Evolutionary conservation across 1,139 yeast genomes (phyloP).

Genomic region (Spathaspora sp.): DNA sequence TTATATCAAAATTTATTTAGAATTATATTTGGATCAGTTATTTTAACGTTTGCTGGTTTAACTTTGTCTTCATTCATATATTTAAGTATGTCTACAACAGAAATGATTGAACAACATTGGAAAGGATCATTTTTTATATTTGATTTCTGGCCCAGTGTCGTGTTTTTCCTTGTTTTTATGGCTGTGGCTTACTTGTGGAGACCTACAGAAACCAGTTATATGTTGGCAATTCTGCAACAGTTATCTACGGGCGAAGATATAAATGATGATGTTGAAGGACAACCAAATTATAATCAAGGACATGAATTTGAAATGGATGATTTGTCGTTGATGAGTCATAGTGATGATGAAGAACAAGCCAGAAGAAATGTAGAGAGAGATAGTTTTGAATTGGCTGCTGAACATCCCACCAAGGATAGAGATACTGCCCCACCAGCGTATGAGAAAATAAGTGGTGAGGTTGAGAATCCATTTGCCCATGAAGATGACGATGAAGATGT

Average conservation of each 20-base stretch:
- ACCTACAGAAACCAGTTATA: conserved; percentile 92
- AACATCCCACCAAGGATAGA: conserved; percentile 12
- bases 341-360: conserved; percentile 35
- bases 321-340: conserved; percentile 57
- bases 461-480: neutral
- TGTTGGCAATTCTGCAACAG: conserved; percentile 94
- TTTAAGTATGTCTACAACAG: conserved; percentile 71
- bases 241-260: conserved; percentile 71
- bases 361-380: conserved; percentile 23
- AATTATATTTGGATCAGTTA: conserved; percentile 66
- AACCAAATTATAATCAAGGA: conserved; percentile 22
- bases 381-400: conserved; percentile 36
- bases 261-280: conserved; percentile 45
- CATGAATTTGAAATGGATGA: conserved; percentile 76
- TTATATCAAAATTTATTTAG: conserved; percentile 82
- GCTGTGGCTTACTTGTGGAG: conserved; percentile 93
- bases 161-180: conserved; percentile 80
- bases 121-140: conserved; percentile 83
- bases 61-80: conserved; percentile 69
- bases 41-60: conserved; percentile 55
- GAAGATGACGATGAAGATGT: neutral
- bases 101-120: conserved; percentile 88
- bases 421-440: conserved; percentile 27
- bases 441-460: conserved; percentile 17
- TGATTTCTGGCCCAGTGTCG: conserved; percentile 94